A percentile compares a stretch with the other conserved stretches of the same genome.
Evolutionary conservation across 1,284 basidiomycete genomes (phyloP).

Genomic region (Gomphus sp.): DNA sequence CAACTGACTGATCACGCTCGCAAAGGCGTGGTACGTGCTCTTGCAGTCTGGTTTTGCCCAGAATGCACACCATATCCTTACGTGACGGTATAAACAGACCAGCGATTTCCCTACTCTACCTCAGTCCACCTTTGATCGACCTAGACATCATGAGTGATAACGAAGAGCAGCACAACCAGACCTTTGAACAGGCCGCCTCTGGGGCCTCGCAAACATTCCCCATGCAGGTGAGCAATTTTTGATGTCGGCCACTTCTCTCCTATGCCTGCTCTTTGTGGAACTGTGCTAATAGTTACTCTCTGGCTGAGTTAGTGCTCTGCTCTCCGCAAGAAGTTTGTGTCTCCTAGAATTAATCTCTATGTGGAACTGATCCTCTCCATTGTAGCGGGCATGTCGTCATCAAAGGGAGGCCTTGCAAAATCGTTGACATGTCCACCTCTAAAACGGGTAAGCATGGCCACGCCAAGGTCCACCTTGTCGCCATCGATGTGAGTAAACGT

Average conservation of each 20-base stretch:
- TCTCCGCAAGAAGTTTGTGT: slow-evolving; percentile 53
- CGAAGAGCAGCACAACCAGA: slow-evolving; percentile 76
- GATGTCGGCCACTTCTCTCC: not conserved
- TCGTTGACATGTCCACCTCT: slow-evolving; percentile 99
- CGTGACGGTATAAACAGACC: not conserved
- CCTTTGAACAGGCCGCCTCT: slow-evolving; percentile 77
- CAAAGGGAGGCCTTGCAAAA: slow-evolving; percentile 98
- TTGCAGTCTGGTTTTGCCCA: not conserved
- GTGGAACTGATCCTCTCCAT: too few relatives aligned
- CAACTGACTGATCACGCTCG: not conserved
- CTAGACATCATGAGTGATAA: slow-evolving; percentile 73
- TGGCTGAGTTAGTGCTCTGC: slow-evolving; percentile 68
- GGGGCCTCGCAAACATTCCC: slow-evolving; percentile 87
- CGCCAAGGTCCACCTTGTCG: slow-evolving; percentile 98
- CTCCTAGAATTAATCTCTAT: not conserved
- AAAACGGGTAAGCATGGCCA: slow-evolving; percentile 99
- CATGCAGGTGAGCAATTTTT: slow-evolving; percentile 46
- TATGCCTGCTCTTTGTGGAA: not conserved
- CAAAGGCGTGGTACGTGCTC: slow-evolving; percentile 1
- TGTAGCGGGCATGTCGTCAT: slow-evolving; percentile 94
- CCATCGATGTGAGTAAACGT: slow-evolving; percentile 73
- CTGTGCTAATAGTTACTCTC: not conserved
- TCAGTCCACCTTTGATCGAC: slow-evolving; percentile 9
- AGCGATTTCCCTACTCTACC: not conserved
- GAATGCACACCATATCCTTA: not conserved